Base-by-base conservation (phyloP, 2,329 filamentous ascomycete species). In the Cladosporium sp. region DNA sequence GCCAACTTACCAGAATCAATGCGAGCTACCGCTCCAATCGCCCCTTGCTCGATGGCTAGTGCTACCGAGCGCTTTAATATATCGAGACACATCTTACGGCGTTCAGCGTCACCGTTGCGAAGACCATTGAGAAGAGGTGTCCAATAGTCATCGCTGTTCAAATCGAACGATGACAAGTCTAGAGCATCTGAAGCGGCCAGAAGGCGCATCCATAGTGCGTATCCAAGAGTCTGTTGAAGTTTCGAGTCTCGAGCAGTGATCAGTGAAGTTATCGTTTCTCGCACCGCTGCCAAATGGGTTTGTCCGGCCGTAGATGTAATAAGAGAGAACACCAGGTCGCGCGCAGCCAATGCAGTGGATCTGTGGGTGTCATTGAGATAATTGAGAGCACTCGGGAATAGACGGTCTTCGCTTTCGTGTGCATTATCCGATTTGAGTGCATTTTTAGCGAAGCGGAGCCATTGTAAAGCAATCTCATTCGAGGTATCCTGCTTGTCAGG, bases 61-160 rank as follows among this genome's bases (percentile, higher is more conserved):
- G 65, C 60, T 13, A 79, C 60, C 1, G 77, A 78, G 13, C 69
- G 70, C 25, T 69, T 70, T 45, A 79, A 65, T 15, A 79, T 78
- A 2, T 72, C 73, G 4, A 80, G 71, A 60, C 74, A 76, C 54
- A 73, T 73, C 57, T 79, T 79, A 12, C 76, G 73, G 56, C 76
- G 71, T 61, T 80, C 77, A 4, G 70, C 70, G 57, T 75, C 75
- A 7, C 77, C 77, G 19, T 65, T 60, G n/a, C 73, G 62, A 10
- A 79, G 64, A 1, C 75, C 76, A 4, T 60, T 51, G 15, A 70
- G 69, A 1, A 79, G 56, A 17, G 66, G 63, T 3, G 62, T 54
- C 77, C 77, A 79, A 56, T 79, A 79, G 1, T 65, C 20, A n/a
- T 56, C 32, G 60, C 36, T 22, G 45, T 32, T 13, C 60, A 47